phyloP scores from a whole-genome alignment of 441 rosid species.

The Erodium texanum region DNA sequence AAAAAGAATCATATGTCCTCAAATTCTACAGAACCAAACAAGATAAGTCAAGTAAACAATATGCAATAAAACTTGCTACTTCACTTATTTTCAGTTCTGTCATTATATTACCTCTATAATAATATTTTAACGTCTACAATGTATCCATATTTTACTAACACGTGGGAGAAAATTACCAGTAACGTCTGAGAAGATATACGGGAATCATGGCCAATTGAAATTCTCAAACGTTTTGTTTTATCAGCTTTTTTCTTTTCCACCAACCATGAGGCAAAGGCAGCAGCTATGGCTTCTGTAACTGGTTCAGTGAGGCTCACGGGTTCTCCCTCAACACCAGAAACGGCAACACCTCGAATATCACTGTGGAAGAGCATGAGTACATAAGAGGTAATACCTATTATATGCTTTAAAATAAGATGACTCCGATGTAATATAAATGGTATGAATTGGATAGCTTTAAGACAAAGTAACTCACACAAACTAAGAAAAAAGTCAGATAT shows the following conservation, averaged over 20 bases:
- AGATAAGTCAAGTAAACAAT: neutral
- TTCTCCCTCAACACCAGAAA: constrained; percentile 90
- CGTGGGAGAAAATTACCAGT: constrained; percentile 36
- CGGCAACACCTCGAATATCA: constrained; percentile 92
- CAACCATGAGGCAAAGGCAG: constrained; percentile 88
- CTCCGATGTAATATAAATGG: neutral
- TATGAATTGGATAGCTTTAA: constrained; percentile 8
- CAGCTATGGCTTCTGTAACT: constrained; percentile 85
- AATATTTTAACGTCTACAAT: neutral
- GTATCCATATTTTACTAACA: constrained; percentile 3
- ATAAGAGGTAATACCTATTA: neutral
- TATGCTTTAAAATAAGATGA: constrained; percentile 7
- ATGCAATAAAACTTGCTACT: neutral
- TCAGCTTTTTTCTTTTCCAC: constrained; percentile 54
- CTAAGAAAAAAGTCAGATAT: neutral
- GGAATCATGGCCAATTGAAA: constrained; percentile 93
- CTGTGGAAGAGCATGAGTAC: constrained; percentile 26
- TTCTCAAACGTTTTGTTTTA: constrained; percentile 33
- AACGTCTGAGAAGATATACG: constrained; percentile 77
- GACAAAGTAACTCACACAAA: constrained; percentile 1
- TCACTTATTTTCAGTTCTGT: neutral
- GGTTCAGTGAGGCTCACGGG: constrained; percentile 71
- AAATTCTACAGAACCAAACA: constrained; percentile 3
- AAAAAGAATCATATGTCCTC: too few species aligned
- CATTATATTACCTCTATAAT: constrained; percentile 2